Evolutionary conservation across 148 eudicot genomes (phyloP).

Genomic region (Gaultheria prostrata): DNA sequence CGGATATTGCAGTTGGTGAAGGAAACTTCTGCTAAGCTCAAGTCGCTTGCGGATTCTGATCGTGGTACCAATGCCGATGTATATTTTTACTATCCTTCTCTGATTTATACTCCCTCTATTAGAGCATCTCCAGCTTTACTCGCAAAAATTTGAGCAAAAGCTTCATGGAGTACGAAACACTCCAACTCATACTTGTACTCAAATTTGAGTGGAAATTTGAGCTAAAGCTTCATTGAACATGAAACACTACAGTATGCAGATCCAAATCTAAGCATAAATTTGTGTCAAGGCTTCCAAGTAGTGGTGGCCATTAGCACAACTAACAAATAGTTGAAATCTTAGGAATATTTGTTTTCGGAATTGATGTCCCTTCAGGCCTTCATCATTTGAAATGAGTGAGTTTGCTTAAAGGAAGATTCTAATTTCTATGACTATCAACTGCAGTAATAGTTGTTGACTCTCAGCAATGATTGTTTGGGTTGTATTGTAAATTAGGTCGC

Average conservation of each 20-base stretch:
- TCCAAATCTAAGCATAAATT: neutral
- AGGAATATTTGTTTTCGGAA: neutral
- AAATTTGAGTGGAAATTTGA: neutral
- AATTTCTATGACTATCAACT: too few relatives aligned
- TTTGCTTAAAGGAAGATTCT: neutral
- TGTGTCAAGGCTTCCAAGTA: neutral
- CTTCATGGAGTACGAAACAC: neutral
- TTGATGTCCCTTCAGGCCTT: neutral
- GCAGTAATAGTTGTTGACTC: neutral
- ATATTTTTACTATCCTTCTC: constrained; percentile 8
- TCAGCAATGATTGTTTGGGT: neutral
- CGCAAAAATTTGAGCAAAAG: neutral
- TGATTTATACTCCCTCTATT: neutral
- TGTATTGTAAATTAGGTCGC: neutral
- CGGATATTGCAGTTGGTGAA: constrained; percentile 58
- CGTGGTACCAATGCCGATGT: constrained; percentile 45
- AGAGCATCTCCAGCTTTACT: neutral
- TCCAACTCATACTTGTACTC: too few relatives aligned
- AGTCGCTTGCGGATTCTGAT: constrained; percentile 51
- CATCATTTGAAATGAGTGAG: neutral
- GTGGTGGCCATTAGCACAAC: neutral
- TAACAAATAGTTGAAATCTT: neutral
- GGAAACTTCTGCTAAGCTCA: constrained; percentile 71
- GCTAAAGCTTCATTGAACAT: neutral
- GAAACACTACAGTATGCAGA: neutral